These are phyloP conservation scores for Trifolium dubium DNA, from an alignment of 306 rosid species.

Conservation along the genomic window DNA sequence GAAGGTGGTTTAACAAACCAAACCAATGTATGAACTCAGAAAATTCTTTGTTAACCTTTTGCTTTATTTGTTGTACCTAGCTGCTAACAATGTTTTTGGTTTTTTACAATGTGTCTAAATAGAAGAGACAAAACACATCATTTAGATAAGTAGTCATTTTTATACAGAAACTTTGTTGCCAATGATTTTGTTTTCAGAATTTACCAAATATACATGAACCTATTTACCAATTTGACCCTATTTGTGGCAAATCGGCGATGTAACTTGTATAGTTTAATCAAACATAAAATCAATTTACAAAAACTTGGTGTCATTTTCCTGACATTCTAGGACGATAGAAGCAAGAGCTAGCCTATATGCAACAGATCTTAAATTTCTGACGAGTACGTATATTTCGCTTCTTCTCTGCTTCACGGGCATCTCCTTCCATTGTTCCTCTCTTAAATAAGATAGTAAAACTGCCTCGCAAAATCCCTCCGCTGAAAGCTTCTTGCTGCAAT, in stretches of 20 bases:
- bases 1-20: constrained; percentile 57
- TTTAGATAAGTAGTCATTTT: neutral
- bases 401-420: constrained; percentile 51
- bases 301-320: constrained; percentile 63
- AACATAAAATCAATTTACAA: constrained; percentile 40
- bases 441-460: constrained; percentile 54
- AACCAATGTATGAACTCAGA: neutral
- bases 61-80: neutral
- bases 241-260: constrained; percentile 10
- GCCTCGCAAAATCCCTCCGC: constrained; percentile 83
- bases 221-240: constrained; percentile 8
- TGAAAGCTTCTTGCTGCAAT: constrained; percentile 73
- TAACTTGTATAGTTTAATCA: neutral
- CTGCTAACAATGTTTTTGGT: neutral
- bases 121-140: constrained; percentile 7
- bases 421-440: constrained; percentile 69
- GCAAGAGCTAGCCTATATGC: constrained; percentile 83
- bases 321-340: constrained; percentile 65
- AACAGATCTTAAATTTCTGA: constrained; percentile 77
- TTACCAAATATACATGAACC: neutral
- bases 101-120: neutral
- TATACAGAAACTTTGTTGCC: neutral
- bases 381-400: constrained; percentile 73
- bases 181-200: neutral
- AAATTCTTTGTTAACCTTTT: neutral